Evolutionary conservation across 371 early-diverging fungal genomes (phyloP).

Genomic region (Thermomucor indicae-seudaticae): DNA sequence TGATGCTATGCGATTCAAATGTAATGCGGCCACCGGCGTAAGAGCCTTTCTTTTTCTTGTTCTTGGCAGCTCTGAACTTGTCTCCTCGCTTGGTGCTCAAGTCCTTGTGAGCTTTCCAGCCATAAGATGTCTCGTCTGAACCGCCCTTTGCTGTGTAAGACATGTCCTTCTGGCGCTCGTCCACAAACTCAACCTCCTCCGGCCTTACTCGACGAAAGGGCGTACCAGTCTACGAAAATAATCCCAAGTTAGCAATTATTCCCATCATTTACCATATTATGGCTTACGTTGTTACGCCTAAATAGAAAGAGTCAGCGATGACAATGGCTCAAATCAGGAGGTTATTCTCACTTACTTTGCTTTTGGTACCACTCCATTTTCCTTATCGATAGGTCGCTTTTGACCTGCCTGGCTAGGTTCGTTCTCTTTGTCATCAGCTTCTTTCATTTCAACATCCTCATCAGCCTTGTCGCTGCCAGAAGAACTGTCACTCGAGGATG

Average conservation of each 20-base stretch:
- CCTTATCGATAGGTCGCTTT: too few species aligned
- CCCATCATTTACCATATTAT: conserved; percentile 2
- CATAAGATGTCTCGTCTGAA: conserved; percentile 71
- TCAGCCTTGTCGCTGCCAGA: conserved; percentile 6
- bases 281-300: not conserved
- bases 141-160: conserved; percentile 68
- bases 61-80: conserved; percentile 93
- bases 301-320: too few species aligned
- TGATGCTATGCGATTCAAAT: conserved; percentile 82
- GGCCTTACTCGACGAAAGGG: conserved; percentile 82
- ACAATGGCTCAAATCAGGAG: too few species aligned
- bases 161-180: conserved; percentile 84
- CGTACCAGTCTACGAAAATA: conserved; percentile 51
- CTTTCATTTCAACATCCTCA: conserved; percentile 19
- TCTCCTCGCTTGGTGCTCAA: conserved; percentile 90
- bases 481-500: conserved; percentile 3
- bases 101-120: conserved; percentile 90
- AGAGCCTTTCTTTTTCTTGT: conserved; percentile 96
- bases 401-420: too few species aligned
- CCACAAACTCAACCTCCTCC: conserved; percentile 77
- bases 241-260: conserved; percentile 33
- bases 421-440: conserved; percentile 7
- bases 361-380: too few species aligned
- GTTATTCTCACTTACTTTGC: too few species aligned
- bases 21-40: conserved; percentile 94